Conservation (phyloP, 1,284 basidiomycete species). For the Sporisorium iseilematis-ciliati region DNA sequence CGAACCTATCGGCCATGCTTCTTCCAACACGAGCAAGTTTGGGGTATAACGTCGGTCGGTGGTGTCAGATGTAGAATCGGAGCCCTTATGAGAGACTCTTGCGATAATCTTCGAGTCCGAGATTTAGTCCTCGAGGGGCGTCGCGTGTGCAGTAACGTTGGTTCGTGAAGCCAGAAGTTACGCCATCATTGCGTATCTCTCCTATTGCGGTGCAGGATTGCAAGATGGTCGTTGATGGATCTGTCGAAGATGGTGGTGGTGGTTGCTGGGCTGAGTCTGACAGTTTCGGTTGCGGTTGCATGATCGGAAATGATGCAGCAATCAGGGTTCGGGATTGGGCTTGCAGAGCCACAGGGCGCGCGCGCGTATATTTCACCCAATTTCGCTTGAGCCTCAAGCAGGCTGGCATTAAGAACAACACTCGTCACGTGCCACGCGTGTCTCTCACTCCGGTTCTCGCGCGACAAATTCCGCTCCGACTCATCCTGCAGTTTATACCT, state of each 20-base stretch:
- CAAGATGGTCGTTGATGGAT: background rate
- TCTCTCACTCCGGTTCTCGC: background rate
- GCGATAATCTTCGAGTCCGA: background rate
- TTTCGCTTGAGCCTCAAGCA: too few species aligned
- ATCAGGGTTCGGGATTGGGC: background rate
- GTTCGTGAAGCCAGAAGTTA: background rate
- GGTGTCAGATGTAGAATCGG: background rate
- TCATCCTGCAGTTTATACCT: too few species aligned
- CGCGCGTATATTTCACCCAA: constrained; percentile 10
- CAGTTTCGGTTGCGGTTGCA: background rate
- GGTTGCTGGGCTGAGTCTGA: background rate
- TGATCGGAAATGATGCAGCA: background rate
- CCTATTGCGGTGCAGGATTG: background rate
- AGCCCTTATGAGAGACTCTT: background rate
- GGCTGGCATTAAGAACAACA: constrained; percentile 29
- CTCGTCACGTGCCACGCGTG: constrained; percentile 39
- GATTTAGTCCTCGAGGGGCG: background rate
- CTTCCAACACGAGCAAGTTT: background rate
- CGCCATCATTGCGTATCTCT: constrained; percentile 3
- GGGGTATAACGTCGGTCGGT: background rate
- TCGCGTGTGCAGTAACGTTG: background rate
- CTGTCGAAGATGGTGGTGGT: background rate
- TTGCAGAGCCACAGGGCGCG: constrained; percentile 7
- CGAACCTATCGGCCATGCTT: constrained; percentile 56
- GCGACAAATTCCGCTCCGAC: background rate